Percentiles rank a stretch among this genome's conserved stretches.
These are phyloP conservation scores for Tubosaeta sp. DNA, from an alignment of 768 basidiomycete species.

Conservation along the genomic window DNA sequence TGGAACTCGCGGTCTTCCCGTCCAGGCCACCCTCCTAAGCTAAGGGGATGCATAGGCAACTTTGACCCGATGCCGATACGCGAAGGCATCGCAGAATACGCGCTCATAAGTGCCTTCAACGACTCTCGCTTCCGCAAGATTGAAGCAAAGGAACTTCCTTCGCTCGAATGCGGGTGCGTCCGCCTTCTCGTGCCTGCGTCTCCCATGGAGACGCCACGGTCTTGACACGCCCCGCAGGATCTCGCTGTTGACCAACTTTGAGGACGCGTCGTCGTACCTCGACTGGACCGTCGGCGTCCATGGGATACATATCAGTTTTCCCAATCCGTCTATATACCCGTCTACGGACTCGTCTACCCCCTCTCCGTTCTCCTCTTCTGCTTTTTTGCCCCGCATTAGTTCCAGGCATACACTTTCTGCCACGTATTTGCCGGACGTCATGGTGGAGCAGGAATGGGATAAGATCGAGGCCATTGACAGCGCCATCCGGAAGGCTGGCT, in stretches of 20 bases:
- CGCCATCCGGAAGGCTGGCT: slow-evolving; percentile 92
- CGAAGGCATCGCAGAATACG: slow-evolving; percentile 84
- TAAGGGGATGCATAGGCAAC: slow-evolving; percentile 94
- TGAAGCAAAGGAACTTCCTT: slow-evolving; percentile 66
- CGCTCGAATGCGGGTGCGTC: slow-evolving; percentile 83
- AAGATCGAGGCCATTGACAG: slow-evolving; percentile 86
- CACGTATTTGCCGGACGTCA: slow-evolving; percentile 91
- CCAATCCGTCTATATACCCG: slow-evolving; percentile 64
- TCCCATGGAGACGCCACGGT: not conserved
- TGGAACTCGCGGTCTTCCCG: slow-evolving; percentile 78
- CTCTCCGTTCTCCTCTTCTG: slow-evolving; percentile 66
- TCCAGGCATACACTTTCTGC: slow-evolving; percentile 68
- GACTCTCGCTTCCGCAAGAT: slow-evolving; percentile 86
- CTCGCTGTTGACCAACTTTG: slow-evolving; percentile 92
- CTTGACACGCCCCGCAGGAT: slow-evolving; percentile 45
- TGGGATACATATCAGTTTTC: slow-evolving; percentile 87
- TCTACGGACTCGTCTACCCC: slow-evolving; percentile 50
- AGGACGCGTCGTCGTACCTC: slow-evolving; percentile 76
- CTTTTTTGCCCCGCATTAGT: slow-evolving; percentile 50
- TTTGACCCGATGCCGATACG: slow-evolving; percentile 74
- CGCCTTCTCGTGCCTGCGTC: not conserved
- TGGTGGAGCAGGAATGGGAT: slow-evolving; percentile 91
- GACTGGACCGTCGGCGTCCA: slow-evolving; percentile 93
- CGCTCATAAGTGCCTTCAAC: slow-evolving; percentile 84
- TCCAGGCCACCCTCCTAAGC: slow-evolving; percentile 52